phyloP scores from a whole-genome alignment of 768 basidiomycete genomes.

The Lentinula sp. region DNA sequence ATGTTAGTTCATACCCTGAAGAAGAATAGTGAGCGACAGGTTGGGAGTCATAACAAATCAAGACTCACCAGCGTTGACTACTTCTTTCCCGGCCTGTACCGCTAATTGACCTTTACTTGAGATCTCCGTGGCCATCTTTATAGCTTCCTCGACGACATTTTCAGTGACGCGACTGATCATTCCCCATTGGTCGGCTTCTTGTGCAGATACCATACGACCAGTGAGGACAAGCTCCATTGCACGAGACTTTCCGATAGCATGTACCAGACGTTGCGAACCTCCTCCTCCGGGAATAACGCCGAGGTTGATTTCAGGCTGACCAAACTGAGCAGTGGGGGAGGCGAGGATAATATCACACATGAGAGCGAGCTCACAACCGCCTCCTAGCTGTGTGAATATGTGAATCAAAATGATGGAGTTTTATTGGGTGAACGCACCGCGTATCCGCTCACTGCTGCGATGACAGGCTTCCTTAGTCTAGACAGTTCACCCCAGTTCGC shows the following conservation, averaged over 20 bases:
- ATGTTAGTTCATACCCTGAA: conserved; percentile 73
- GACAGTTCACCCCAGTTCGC: conserved; percentile 76
- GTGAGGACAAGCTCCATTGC: conserved; percentile 94
- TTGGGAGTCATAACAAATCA: not conserved
- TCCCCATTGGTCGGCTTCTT: conserved; percentile 85
- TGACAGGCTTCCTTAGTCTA: conserved; percentile 82
- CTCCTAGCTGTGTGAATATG: conserved; percentile 65
- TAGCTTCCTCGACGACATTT: conserved; percentile 79
- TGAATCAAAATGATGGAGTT: not conserved
- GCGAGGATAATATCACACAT: conserved; percentile 96
- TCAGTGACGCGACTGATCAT: conserved; percentile 81
- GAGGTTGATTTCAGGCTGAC: conserved; percentile 94
- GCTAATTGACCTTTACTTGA: conserved; percentile 79
- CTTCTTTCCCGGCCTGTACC: conserved; percentile 87
- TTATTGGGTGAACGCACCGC: conserved; percentile 49
- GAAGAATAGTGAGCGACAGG: not conserved
- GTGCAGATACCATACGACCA: conserved; percentile 73
- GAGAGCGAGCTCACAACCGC: conserved; percentile 94
- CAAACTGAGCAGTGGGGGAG: conserved; percentile 85
- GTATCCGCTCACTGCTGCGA: conserved; percentile 94
- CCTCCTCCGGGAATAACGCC: conserved; percentile 95
- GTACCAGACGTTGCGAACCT: conserved; percentile 86
- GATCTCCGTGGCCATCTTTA: conserved; percentile 72
- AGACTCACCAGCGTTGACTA: conserved; percentile 74
- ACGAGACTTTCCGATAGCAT: conserved; percentile 83